Evolutionary conservation across 2,329 filamentous ascomycete species (phyloP).

Genomic region (Setomelanomma holmii): DNA sequence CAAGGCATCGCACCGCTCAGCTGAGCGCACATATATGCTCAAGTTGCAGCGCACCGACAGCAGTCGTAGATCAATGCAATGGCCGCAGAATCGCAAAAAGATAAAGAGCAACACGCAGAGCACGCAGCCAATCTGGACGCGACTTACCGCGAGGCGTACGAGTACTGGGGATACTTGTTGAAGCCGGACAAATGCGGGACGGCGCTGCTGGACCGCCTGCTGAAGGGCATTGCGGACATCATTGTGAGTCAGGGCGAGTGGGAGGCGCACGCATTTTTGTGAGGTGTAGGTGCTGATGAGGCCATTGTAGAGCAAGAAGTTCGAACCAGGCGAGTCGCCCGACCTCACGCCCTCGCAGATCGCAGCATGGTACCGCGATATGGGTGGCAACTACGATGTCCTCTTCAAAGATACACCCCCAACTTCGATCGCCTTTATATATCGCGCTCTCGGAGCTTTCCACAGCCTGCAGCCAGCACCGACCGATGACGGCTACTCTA

Average conservation of each 20-base stretch:
- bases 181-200: slow-evolving; percentile 60
- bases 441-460: slow-evolving; percentile 87
- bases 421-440: slow-evolving; percentile 85
- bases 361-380: slow-evolving; percentile 57
- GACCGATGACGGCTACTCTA: slow-evolving; percentile 70
- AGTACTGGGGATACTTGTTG: slow-evolving; percentile 61
- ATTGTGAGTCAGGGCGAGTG: slow-evolving; percentile 48
- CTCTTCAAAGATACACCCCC: slow-evolving; percentile 80
- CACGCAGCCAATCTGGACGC: slow-evolving; percentile 33
- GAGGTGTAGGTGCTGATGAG: neutral
- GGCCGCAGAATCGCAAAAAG: slow-evolving; percentile 36
- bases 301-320: slow-evolving; percentile 47
- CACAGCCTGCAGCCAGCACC: slow-evolving; percentile 80
- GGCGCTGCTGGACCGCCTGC: slow-evolving; percentile 53
- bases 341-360: slow-evolving; percentile 59
- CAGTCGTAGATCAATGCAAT: slow-evolving; percentile 27
- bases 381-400: slow-evolving; percentile 56
- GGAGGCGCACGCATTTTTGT: neutral
- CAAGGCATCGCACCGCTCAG: slow-evolving; percentile 21
- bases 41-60: slow-evolving; percentile 5
- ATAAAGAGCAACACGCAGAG: slow-evolving; percentile 23
- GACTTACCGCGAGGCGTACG: slow-evolving; percentile 51
- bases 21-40: slow-evolving; percentile 20
- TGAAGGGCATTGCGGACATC: slow-evolving; percentile 55
- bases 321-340: slow-evolving; percentile 53